phyloP scores from a whole-genome alignment of 2,329 filamentous ascomycete species.

The Purpureocillium lavendulum region DNA sequence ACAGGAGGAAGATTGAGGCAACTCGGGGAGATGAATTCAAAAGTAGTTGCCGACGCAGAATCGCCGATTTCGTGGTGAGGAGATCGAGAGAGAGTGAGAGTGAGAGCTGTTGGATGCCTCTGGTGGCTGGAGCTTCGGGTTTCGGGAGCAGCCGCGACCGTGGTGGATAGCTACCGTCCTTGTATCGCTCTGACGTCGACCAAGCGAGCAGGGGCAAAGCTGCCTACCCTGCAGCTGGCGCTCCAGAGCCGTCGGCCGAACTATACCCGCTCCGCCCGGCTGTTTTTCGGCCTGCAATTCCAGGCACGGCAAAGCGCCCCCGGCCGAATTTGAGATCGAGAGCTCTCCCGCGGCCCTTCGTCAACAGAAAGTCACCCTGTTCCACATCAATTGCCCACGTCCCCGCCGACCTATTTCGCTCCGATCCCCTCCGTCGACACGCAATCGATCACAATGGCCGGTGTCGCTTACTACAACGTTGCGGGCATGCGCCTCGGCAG shows the following conservation, averaged over 20 bases:
- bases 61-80: no score
- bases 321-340: conserved; percentile 13
- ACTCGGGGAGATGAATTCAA: no score
- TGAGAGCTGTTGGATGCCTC: neutral
- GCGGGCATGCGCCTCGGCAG: conserved; percentile 52
- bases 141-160: neutral
- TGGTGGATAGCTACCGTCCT: no score
- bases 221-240: neutral
- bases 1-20: no score
- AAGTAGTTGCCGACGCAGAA: no score
- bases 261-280: conserved; percentile 17
- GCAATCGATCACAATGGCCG: conserved; percentile 25
- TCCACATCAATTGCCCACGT: conserved; percentile 19
- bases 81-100: no score
- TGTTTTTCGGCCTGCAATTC: conserved; percentile 21
- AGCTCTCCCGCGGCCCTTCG: conserved; percentile 1
- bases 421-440: conserved; percentile 14
- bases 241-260: conserved; percentile 11
- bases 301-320: conserved; percentile 16
- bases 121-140: neutral
- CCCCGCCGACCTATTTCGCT: conserved; percentile 19
- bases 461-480: conserved; percentile 40
- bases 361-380: conserved; percentile 14
- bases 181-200: no score
- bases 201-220: neutral